phyloP scores from a whole-genome alignment of 805 yeast genomes.

The Nakazawaea ishiwadae region DNA sequence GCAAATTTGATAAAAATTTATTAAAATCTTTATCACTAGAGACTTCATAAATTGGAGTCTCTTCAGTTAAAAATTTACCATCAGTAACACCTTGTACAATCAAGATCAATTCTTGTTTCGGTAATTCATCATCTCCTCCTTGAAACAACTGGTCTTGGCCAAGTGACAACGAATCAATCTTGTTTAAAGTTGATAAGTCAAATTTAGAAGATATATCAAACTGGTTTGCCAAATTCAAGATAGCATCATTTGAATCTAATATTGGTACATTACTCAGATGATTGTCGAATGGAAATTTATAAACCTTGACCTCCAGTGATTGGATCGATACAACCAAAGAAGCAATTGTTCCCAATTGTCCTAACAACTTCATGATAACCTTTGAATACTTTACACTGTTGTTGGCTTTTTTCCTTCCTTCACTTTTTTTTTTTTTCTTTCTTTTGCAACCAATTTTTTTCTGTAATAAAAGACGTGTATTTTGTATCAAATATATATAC shows the following conservation, averaged over 20 bases:
- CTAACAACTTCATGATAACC: conserved; percentile 3
- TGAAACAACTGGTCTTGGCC: conserved; percentile 19
- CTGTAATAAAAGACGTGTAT: background rate
- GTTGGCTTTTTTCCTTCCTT: too few species aligned
- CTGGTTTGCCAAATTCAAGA: conserved; percentile 40
- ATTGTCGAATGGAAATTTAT: conserved; percentile 6
- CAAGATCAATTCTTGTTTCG: conserved; percentile 30
- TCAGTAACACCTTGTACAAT: conserved; percentile 37
- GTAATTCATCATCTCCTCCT: conserved; percentile 22
- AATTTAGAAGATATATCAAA: conserved; percentile 35
- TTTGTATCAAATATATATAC: background rate
- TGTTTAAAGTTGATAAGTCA: conserved; percentile 21
- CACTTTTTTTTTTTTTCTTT: background rate
- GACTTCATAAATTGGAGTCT: conserved; percentile 20
- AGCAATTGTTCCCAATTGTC: background rate
- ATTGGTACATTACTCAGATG: conserved; percentile 6
- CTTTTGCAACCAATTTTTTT: background rate
- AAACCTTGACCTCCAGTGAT: conserved; percentile 11
- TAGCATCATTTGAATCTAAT: conserved; percentile 28
- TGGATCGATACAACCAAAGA: background rate
- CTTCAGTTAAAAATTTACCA: conserved; percentile 23
- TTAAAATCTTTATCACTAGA: conserved; percentile 13
- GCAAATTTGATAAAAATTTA: conserved; percentile 21
- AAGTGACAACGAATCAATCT: background rate
- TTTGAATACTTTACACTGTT: too few species aligned